These are phyloP conservation scores for Stagonosporopsis cucurbitacearum DNA, from an alignment of 2,329 filamentous ascomycete genomes.

Conservation along the genomic window DNA sequence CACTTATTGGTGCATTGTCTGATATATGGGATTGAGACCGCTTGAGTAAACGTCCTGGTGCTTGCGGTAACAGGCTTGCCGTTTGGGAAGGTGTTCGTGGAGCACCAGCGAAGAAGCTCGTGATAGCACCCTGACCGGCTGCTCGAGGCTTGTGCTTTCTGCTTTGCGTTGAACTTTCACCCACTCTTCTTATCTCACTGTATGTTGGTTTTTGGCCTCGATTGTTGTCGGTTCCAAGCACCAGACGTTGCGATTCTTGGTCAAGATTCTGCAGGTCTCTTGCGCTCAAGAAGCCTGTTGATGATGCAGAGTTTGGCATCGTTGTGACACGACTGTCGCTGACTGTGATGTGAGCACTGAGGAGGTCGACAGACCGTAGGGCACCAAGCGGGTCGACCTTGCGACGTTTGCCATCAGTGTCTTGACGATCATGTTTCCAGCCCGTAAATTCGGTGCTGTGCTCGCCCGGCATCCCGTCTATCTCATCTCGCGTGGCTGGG, in stretches of 20 bases:
- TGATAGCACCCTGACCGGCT: conserved; percentile 60
- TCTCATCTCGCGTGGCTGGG: conserved; percentile 45
- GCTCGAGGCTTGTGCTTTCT: conserved; percentile 46
- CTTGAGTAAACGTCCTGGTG: conserved; percentile 20
- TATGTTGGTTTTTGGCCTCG: conserved; percentile 25
- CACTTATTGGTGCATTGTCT: conserved; percentile 31
- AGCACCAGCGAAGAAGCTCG: conserved; percentile 58
- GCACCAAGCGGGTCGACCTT: conserved; percentile 28
- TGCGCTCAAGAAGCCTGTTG: conserved; percentile 50
- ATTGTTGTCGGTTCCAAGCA: conserved; percentile 25
- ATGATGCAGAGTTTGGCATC: conserved; percentile 22
- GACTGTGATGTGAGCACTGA: background rate
- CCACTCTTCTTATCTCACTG: conserved; percentile 39
- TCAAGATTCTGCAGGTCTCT: conserved; percentile 48
- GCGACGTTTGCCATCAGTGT: conserved; percentile 31
- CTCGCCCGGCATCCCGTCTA: conserved; percentile 36
- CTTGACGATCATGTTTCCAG: conserved; percentile 10
- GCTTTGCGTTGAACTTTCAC: conserved; percentile 21
- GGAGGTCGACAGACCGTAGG: background rate
- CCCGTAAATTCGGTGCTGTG: conserved; percentile 26
- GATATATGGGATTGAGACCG: conserved; percentile 31
- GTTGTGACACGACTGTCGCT: conserved; percentile 13
- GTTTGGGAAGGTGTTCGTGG: conserved; percentile 23
- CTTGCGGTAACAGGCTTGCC: conserved; percentile 2
- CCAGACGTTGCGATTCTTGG: conserved; percentile 42